These are phyloP conservation scores for Plasmodium fragile DNA, from an alignment of 169 alveolate species.

Conservation along the genomic window DNA sequence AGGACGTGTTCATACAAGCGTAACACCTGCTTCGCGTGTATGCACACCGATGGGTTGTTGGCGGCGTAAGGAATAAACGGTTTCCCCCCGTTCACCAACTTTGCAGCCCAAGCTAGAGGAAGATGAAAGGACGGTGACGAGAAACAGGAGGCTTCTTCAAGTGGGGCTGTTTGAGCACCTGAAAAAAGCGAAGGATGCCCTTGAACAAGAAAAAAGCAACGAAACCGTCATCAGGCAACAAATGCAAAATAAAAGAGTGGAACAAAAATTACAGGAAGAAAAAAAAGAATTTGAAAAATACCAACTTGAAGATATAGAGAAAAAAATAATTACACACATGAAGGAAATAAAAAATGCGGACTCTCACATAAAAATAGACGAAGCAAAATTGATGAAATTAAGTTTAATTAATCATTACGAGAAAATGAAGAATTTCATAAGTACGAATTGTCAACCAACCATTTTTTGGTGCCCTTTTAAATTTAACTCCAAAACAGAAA, in stretches of 20 bases:
- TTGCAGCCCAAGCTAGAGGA: slow-evolving; percentile 78
- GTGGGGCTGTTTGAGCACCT: slow-evolving; percentile 79
- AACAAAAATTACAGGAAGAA: slow-evolving; percentile 77
- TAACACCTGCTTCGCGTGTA: background rate
- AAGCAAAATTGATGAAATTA: slow-evolving; percentile 69
- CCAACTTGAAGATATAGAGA: slow-evolving; percentile 76
- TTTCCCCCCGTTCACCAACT: background rate
- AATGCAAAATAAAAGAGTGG: slow-evolving; percentile 38
- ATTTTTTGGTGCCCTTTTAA: slow-evolving; percentile 85
- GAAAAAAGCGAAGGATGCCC: slow-evolving; percentile 81
- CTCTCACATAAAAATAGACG: slow-evolving; percentile 50
- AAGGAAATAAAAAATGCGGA: slow-evolving; percentile 60
- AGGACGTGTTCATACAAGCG: background rate
- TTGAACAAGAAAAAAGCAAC: slow-evolving; percentile 78
- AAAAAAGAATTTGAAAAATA: slow-evolving; percentile 76
- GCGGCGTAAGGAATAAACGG: background rate
- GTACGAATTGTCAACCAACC: slow-evolving; percentile 84
- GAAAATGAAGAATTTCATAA: slow-evolving; percentile 82
- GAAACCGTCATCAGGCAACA: slow-evolving; percentile 69
- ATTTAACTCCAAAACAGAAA: slow-evolving; percentile 75
- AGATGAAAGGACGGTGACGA: slow-evolving; percentile 76
- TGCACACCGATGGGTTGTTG: background rate
- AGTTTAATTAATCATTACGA: slow-evolving; percentile 80
- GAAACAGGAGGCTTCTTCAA: slow-evolving; percentile 79
- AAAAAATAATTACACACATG: slow-evolving; percentile 57